Base-by-base conservation (phyloP, 768 basidiomycete genomes). In the Leccinellum albellum region DNA sequence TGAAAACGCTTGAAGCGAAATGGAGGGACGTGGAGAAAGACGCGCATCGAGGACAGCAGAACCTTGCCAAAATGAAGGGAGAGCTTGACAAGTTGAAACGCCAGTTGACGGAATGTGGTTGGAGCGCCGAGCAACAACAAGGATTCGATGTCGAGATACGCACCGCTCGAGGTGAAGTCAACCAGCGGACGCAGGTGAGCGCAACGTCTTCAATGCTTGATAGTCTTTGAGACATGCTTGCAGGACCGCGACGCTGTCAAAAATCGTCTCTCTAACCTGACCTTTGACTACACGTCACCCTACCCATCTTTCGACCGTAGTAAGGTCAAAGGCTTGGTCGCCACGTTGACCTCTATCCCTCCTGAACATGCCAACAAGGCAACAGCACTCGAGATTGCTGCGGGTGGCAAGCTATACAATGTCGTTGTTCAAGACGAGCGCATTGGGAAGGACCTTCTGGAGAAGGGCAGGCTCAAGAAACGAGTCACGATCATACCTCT, bases 401-500 rank as follows among this genome's bases (percentile, higher is more conserved):
- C 94, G 0, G 94, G 94, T 0, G 86, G 84, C 1, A 89, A 88
- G 61, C 78, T 99, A 9, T 97, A 89, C 74, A 93, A 98, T 61
- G 92, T 98, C 35, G 89, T 98, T 26, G 91, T 98, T 8, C 86
- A 95, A 61, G 86, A 96, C 66, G 94, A 98, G 73, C 82, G 82
- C 55, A 84, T 95, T 46, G 95, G 94, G 28, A 90, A 89, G 64
- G 85, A 89, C 28, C 79, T 98, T 24, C 75, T 98, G 48, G 82
- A 89, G 67, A 84, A 88, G 48, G 86, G 87, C 9, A 76, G 78
- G 50, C 82, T 98, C 63, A 87, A 84, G 76, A 93, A 89, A 72
- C 85, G 94, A 20, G 90, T 96, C 20, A 97, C 94, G 0, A 85
- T 97, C 71, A 94, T 98, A 62, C 96, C 96, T 0, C 76, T 99